These are phyloP conservation scores for Aspergillus versicolor DNA, from an alignment of 2,329 filamentous ascomycete genomes.

Conservation along the genomic window DNA sequence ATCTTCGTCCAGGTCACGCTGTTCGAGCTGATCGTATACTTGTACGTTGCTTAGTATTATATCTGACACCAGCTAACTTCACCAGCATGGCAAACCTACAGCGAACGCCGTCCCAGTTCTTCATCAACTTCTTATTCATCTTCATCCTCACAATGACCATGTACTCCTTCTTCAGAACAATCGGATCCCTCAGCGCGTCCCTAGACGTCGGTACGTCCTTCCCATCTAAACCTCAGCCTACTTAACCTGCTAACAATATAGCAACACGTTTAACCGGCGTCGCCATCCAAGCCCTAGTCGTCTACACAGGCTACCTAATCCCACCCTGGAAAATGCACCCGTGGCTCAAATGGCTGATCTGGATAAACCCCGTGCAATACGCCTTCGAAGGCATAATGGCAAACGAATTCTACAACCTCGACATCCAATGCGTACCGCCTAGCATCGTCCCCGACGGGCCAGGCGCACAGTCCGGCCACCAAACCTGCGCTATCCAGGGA, in stretches of 20 bases:
- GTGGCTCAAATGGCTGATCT: slow-evolving; percentile 64
- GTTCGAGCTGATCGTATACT: slow-evolving; percentile 63
- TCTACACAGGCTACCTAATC: slow-evolving; percentile 67
- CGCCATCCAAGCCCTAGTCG: slow-evolving; percentile 52
- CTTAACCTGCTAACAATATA: slow-evolving; percentile 19
- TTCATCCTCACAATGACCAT: slow-evolving; percentile 56
- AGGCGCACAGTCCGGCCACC: slow-evolving; percentile 48
- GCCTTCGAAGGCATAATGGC: slow-evolving; percentile 67
- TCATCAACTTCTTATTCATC: slow-evolving; percentile 58
- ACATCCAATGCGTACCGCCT: slow-evolving; percentile 55
- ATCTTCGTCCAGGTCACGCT: slow-evolving; percentile 58
- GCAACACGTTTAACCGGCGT: slow-evolving; percentile 52
- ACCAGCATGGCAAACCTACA: slow-evolving; percentile 54
- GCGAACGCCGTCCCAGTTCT: slow-evolving; percentile 60
- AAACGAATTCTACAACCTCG: slow-evolving; percentile 66
- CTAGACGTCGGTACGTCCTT: slow-evolving; percentile 46
- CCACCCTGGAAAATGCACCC: slow-evolving; percentile 61
- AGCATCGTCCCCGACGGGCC: slow-evolving; percentile 57
- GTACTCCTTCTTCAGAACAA: slow-evolving; percentile 54
- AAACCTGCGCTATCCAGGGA: slow-evolving; percentile 61
- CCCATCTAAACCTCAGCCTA: no score
- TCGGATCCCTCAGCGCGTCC: slow-evolving; percentile 51
- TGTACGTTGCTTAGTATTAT: slow-evolving; percentile 29
- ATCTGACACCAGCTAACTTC: slow-evolving; percentile 7
- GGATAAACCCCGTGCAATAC: slow-evolving; percentile 68